Evolutionary conservation across 345 rosid genomes (phyloP).

Genomic region (Citrus reticulata): DNA sequence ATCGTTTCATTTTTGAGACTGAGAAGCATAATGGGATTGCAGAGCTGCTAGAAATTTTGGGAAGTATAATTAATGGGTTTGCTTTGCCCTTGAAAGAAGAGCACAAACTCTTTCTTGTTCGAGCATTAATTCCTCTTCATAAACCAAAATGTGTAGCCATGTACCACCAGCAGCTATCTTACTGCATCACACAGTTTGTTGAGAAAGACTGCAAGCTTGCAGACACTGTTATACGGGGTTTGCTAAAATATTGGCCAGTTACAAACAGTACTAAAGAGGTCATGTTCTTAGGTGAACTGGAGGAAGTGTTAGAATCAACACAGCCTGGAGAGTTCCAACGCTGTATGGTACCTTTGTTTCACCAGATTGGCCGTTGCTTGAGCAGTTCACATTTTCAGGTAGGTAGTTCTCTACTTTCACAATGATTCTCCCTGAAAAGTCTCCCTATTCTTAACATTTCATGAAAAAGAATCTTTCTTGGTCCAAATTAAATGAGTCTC

Average conservation of each 20-base stretch:
- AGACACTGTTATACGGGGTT: conserved; percentile 73
- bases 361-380: conserved; percentile 67
- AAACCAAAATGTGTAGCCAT: conserved; percentile 68
- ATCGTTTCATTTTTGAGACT: conserved; percentile 73
- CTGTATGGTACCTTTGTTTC: conserved; percentile 79
- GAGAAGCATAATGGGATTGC: conserved; percentile 88
- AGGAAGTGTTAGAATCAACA: conserved; percentile 89
- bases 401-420: conserved; percentile 2
- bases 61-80: conserved; percentile 88
- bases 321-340: conserved; percentile 86
- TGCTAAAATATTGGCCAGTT: conserved; percentile 81
- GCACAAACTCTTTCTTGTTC: conserved; percentile 85
- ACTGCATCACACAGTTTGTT: conserved; percentile 81
- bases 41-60: conserved; percentile 74
- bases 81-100: conserved; percentile 87
- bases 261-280: conserved; percentile 91
- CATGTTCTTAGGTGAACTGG: conserved; percentile 77
- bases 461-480: background rate
- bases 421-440: conserved; percentile 1
- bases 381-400: conserved; percentile 92
- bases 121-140: conserved; percentile 83
- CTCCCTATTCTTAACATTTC: background rate
- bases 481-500: background rate
- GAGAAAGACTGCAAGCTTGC: conserved; percentile 88
- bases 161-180: conserved; percentile 82